Conservation (phyloP, 176 grass and related monocot species). For the Chloris gayana region DNA sequence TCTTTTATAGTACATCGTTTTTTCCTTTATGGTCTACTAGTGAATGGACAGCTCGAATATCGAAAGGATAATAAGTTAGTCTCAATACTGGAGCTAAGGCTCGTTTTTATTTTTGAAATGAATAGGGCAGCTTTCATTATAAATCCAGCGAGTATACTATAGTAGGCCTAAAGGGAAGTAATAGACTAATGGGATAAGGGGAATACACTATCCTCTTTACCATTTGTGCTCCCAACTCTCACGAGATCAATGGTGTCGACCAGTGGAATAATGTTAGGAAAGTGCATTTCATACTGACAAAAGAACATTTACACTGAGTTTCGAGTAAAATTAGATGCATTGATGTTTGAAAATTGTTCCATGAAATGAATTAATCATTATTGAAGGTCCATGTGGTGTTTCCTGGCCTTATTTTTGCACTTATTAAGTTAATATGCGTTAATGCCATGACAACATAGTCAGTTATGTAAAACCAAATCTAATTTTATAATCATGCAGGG, state of each 20-base stretch:
- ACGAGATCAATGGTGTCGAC: neutral
- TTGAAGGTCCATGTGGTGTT: neutral
- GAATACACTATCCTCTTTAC: slow-evolving; percentile 5
- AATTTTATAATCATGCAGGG: slow-evolving; percentile 12
- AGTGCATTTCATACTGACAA: neutral
- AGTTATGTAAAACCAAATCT: neutral
- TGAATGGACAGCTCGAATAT: neutral
- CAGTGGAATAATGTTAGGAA: neutral
- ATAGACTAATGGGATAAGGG: neutral
- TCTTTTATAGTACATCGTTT: neutral
- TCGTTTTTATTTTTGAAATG: neutral
- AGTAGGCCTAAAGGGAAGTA: neutral
- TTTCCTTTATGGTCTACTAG: no score
- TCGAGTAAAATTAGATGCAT: neutral
- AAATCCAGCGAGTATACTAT: neutral
- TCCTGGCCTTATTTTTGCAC: neutral
- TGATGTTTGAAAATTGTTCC: neutral
- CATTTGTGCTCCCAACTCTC: slow-evolving; percentile 6
- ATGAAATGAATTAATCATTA: neutral
- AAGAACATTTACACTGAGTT: neutral
- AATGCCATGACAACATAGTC: neutral
- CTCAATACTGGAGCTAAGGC: neutral
- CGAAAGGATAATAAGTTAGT: neutral
- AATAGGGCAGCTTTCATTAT: neutral
- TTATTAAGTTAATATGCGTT: neutral